These are phyloP conservation scores for Chaetomium strumarium DNA, from an alignment of 2,329 filamentous ascomycete species.

Conservation along the genomic window DNA sequence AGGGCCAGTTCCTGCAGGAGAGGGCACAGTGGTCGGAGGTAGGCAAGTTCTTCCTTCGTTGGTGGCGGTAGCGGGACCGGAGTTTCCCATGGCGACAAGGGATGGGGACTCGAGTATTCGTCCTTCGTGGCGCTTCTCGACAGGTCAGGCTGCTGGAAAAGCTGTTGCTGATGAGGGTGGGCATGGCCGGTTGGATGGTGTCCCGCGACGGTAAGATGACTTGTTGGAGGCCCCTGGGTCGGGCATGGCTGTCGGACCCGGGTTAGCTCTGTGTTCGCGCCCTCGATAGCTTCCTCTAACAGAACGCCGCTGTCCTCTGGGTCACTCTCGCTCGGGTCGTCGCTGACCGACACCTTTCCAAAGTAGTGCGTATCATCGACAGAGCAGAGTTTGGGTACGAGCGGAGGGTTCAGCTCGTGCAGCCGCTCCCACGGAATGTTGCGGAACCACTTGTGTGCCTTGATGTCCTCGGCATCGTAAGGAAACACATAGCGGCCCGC, in stretches of 20 bases:
- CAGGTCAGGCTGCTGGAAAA: not conserved
- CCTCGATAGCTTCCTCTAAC: too few species aligned
- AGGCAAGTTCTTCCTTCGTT: conserved; percentile 1
- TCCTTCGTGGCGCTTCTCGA: not conserved
- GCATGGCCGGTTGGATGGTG: not conserved
- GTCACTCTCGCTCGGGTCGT: conserved; percentile 52
- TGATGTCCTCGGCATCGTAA: conserved; percentile 85
- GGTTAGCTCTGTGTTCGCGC: not conserved
- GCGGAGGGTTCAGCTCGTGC: conserved; percentile 66
- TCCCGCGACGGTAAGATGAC: not conserved
- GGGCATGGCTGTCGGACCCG: not conserved
- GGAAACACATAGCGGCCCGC: conserved; percentile 64
- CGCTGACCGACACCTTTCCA: conserved; percentile 71
- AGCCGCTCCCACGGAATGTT: conserved; percentile 72
- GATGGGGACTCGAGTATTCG: not conserved
- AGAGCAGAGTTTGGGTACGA: conserved; percentile 65
- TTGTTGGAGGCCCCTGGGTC: not conserved
- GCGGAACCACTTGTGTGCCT: conserved; percentile 78
- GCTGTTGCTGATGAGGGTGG: not conserved
- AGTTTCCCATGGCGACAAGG: conserved; percentile 1
- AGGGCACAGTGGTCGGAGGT: conserved; percentile 9
- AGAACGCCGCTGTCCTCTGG: too few species aligned
- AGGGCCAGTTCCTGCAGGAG: conserved; percentile 1
- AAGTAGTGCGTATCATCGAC: conserved; percentile 83
- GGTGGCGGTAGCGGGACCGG: not conserved